Evolutionary conservation across 495 filamentous ascomycete species (phyloP).

Genomic region (Lasiosphaeriaceae sp.): DNA sequence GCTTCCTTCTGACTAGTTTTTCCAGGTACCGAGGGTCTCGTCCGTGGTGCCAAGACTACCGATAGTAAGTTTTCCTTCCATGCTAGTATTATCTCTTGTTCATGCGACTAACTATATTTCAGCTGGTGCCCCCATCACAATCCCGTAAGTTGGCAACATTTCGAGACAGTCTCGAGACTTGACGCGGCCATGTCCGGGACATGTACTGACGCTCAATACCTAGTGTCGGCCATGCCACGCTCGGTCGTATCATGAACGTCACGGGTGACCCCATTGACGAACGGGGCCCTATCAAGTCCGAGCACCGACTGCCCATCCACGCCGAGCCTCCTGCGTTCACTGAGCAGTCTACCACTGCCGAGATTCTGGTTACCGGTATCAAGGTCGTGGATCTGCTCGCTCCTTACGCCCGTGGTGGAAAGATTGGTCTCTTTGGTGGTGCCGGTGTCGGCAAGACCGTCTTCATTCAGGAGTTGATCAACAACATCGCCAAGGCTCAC

Average conservation of each 20-base stretch:
- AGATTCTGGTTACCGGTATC: conserved; percentile 98
- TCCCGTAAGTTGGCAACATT: conserved; percentile 52
- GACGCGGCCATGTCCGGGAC: background rate
- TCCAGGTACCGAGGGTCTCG: conserved; percentile 96
- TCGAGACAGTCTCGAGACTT: background rate
- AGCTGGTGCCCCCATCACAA: conserved; percentile 88
- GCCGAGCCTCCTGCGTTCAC: conserved; percentile 84
- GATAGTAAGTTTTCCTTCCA: conserved; percentile 54
- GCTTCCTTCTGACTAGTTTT: conserved; percentile 23
- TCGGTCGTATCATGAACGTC: conserved; percentile 99
- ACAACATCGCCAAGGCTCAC: conserved; percentile 99
- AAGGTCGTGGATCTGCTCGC: conserved; percentile 99
- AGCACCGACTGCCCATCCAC: conserved; percentile 86
- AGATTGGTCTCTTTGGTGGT: conserved; percentile 99
- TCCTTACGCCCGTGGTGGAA: conserved; percentile 99
- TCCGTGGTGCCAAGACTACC: conserved; percentile 75
- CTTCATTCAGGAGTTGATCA: conserved; percentile 99
- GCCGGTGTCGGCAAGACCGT: conserved; percentile 99
- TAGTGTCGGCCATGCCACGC: conserved; percentile 80
- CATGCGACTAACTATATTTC: conserved; percentile 13
- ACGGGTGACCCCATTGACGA: conserved; percentile 99
- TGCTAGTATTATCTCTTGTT: background rate
- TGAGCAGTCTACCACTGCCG: conserved; percentile 92
- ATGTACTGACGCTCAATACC: conserved; percentile 13
- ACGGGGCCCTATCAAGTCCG: conserved; percentile 93